Base-by-base conservation (phyloP, 441 rosid genomes). In the Populus hybrid region DNA sequence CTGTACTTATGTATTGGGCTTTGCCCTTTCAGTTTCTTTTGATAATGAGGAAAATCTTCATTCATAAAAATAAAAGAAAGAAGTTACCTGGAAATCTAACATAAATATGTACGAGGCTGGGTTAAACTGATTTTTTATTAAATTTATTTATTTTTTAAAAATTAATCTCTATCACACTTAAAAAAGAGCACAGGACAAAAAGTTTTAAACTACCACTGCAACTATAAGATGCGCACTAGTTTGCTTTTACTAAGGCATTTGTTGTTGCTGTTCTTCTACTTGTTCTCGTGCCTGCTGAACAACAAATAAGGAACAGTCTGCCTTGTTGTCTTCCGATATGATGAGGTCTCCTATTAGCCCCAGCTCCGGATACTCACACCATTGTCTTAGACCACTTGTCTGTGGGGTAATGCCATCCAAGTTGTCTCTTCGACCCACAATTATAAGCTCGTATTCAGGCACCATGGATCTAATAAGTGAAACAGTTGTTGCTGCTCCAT, bases 301-400 rank as follows among this genome's bases (percentile, higher is more conserved):
- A 7, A 23, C 68, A 64, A 64, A 12, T 64, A 64, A 21, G 28
- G 68, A 64, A 28, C 68, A 64, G 10, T 24, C 14, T 24, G 29
- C 68, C 4, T 24, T 8, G 33, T 14, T 21, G 68, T 64, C 18
- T 7, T 64, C 14, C 14, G 68, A 24, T 28, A n/a, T 21, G 29
- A 64, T 21, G 16, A 64, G 28, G 29, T 64, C 68, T 64, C 68
- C 33, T 1, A 64, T 8, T 23, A 64, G 16, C 68, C 68, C 68
- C 28, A 64, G 28, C 29, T 64, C 68, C 29, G 68, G 68, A 28
- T 21, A 64, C 28, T 64, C 68, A 64, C 68, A 64, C 68, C 68
- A 64, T 64, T 64, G 28, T 23, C 14, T 28, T 0, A 64, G 28
- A 7, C 68, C 33, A 64, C 16, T 12, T n/a, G 68, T 64, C 12